Percentiles rank a stretch among this genome's conserved stretches.
phyloP scores from a whole-genome alignment of 495 filamentous ascomycete species.

The Hyaloscypha bicolor region DNA sequence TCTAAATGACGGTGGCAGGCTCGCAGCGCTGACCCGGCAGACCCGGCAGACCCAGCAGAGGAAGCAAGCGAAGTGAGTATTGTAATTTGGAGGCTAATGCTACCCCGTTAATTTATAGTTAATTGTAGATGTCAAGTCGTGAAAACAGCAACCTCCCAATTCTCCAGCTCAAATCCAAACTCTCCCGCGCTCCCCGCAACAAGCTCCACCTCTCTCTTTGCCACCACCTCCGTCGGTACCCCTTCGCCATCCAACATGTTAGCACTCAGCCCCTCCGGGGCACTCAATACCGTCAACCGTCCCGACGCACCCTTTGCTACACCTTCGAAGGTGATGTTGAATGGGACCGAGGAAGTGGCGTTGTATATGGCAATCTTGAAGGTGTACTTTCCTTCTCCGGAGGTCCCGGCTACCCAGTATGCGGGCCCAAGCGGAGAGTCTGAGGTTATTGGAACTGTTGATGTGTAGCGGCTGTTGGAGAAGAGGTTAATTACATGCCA shows the following conservation, averaged over 20 bases:
- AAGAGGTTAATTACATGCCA: slow-evolving; percentile 35
- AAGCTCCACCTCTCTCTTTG: slow-evolving; percentile 38
- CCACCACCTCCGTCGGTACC: slow-evolving; percentile 43
- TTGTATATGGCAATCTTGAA: slow-evolving; percentile 73
- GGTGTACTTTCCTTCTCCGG: slow-evolving; percentile 40
- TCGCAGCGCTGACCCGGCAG: too few species aligned
- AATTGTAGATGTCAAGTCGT: slow-evolving; percentile 5
- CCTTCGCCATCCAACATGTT: slow-evolving; percentile 42
- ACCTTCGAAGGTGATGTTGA: slow-evolving; percentile 59
- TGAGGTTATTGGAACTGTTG: slow-evolving; percentile 32
- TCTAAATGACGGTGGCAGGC: too few species aligned
- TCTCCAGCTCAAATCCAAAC: slow-evolving; percentile 42
- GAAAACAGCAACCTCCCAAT: slow-evolving; percentile 47
- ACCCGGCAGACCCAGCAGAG: too few species aligned
- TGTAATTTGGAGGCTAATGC: too few species aligned
- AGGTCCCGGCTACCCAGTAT: slow-evolving; percentile 32
- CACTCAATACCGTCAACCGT: slow-evolving; percentile 60
- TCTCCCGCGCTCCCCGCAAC: slow-evolving; percentile 39
- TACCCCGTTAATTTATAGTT: too few species aligned
- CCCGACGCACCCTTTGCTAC: slow-evolving; percentile 46
- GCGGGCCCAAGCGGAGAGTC: slow-evolving; percentile 32
- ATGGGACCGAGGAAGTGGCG: slow-evolving; percentile 49
- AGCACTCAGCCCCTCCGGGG: slow-evolving; percentile 39
- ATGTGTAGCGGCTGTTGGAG: slow-evolving; percentile 27
- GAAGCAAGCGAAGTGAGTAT: too few species aligned